These are phyloP conservation scores for Xylariaceae sp. DNA, from an alignment of 2,329 filamentous ascomycete genomes.

Conservation along the genomic window DNA sequence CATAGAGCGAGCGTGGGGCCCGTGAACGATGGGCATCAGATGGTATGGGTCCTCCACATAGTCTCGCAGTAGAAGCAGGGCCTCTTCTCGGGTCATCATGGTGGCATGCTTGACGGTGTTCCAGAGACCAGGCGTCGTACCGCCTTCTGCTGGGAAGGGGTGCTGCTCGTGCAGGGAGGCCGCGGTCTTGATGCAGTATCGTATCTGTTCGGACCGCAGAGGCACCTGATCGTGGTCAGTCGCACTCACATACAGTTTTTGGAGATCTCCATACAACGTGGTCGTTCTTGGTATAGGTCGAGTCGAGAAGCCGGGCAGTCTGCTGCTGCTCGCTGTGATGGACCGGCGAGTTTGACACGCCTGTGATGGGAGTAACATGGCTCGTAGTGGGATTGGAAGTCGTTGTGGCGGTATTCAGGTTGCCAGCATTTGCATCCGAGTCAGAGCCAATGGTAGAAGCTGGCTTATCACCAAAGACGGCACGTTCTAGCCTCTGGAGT, in stretches of 20 bases:
- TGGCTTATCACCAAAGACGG: conserved; percentile 16
- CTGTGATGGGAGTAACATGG: neutral
- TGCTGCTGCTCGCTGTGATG: conserved; percentile 11
- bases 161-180: conserved; percentile 1
- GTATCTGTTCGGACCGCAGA: neutral
- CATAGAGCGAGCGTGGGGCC: conserved; percentile 11
- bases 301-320: conserved; percentile 11
- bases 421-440: neutral
- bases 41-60: conserved; percentile 21
- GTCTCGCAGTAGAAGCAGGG: conserved; percentile 18
- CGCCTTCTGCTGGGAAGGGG: conserved; percentile 1
- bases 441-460: neutral
- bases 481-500: conserved; percentile 19
- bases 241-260: neutral
- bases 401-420: neutral
- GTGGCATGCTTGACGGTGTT: conserved; percentile 1
- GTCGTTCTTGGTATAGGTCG: conserved; percentile 7
- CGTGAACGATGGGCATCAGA: conserved; percentile 20
- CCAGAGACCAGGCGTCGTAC: neutral
- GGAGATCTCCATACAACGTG: conserved; percentile 4
- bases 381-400: neutral
- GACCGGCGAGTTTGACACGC: neutral
- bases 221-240: conserved; percentile 5
- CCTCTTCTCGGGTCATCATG: conserved; percentile 18
- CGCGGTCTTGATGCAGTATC: conserved; percentile 2